Base-by-base conservation (phyloP, 148 eudicot genomes). In the Arbutus unedo region DNA sequence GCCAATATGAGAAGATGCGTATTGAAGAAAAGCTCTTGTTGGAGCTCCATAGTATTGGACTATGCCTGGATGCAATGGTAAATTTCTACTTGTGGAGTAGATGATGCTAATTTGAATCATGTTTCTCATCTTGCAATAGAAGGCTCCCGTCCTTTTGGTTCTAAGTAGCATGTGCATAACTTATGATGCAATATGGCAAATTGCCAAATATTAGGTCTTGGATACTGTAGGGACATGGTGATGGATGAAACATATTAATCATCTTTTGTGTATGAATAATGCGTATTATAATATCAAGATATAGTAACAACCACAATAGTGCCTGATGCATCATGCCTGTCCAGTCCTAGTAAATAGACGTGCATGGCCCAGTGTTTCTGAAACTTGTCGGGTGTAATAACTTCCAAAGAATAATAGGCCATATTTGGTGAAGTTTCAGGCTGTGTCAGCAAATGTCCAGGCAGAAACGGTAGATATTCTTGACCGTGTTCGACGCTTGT, bases 11-110 rank as follows among this genome's bases (percentile, higher is more conserved):
- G 76, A 89, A 91, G 77, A 87, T 90, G 91, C 78, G 84, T 84
- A 50, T 90, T 71, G 91, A 92, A 51, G 96, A 92, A 44, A 95
- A 91, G 82, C 88, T 95, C 51, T 78, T 92, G 84, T 85, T 90
- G 75, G 98, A 95, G 91, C 88, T 95, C 84, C 97, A 92, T 89
- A 92, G 93, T 80, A 83, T 95, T 84, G 98, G 96, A 83, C 77
- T 95, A 82, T 87, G 86, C 85, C 88, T 91, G 57, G 98, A 95
- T 19, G 70, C 87, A 15, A 93, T 95, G 98, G 98, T 95, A 91
- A 47, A 89, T 74, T 81, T 23, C 79, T 80, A 43, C 59, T 21
- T 43, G 0, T 55, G 14, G 72, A 11, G 23, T n/a, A 49, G 75
- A 70, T 51, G 14, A 41, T 71, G 41, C 45, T 81, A 19, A 53